phyloP scores from a whole-genome alignment of 1,284 basidiomycete genomes.

The Ceraceosorus guamensis region DNA sequence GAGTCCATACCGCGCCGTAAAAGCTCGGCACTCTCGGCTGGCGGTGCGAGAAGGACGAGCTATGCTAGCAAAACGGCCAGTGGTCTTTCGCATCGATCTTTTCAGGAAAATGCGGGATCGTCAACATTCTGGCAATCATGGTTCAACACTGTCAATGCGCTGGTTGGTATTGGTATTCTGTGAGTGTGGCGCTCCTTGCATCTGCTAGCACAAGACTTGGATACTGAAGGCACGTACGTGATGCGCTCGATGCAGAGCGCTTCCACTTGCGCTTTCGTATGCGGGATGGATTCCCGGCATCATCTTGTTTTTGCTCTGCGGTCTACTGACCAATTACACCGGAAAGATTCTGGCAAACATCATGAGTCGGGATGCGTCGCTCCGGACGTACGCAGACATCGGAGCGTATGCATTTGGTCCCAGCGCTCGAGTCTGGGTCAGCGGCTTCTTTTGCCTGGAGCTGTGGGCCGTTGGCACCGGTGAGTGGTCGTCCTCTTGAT shows the following conservation, averaged over 20 bases:
- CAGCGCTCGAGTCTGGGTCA: conserved; percentile 32
- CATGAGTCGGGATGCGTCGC: conserved; percentile 34
- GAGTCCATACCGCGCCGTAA: no score
- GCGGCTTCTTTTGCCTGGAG: conserved; percentile 42
- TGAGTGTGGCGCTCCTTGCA: no score
- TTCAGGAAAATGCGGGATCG: no score
- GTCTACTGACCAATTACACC: conserved; percentile 42
- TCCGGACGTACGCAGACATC: conserved; percentile 45
- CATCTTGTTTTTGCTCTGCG: conserved; percentile 36
- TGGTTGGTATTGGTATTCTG: conserved; percentile 44
- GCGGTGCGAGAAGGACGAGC: no score
- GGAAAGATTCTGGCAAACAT: conserved; percentile 46
- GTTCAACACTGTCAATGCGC: conserved; percentile 47
- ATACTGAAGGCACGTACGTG: no score
- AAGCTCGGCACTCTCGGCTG: no score
- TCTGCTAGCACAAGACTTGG: conserved; percentile 11
- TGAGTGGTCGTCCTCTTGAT: no score
- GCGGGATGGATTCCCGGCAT: conserved; percentile 37
- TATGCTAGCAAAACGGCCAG: no score
- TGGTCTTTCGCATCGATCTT: no score
- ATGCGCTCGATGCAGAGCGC: conserved; percentile 16
- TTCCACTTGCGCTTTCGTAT: conserved; percentile 41
- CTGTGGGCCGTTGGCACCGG: conserved; percentile 45
- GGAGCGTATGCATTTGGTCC: conserved; percentile 44
- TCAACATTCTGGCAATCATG: conserved; percentile 43